Evolutionary conservation across 805 yeast genomes (phyloP), one percentile per base, ranked within the genome.

Genomic region (Saturnispora quitensis): DNA sequence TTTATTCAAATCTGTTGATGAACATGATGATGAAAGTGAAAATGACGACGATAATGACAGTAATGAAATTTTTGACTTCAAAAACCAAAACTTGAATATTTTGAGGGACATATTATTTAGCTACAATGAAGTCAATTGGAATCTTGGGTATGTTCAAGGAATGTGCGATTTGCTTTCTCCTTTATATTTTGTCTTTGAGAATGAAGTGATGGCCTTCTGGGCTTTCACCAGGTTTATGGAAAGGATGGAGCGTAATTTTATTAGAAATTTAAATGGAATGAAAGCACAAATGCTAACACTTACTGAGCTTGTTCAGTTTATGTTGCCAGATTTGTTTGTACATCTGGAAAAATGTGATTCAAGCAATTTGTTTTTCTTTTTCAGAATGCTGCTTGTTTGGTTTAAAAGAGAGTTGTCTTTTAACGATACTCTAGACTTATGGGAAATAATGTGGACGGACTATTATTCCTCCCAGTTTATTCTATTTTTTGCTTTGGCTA

Each of bases 71-170:
- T 75, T 82, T 48, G 77, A 80, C 27, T 82, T 95, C 47, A 73
- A 67, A 43, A 93, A 93, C 64, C 83, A 87, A 10, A 89, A 93
- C 66, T 71, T 93, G 53, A 74, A 78, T 54, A 76, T 70, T 48
- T 68, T 93, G 70, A 77, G 88, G 58, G 89, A 86, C 59, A 85
- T 93, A 55, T 72, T 93, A 40, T 74, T 89, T 52, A 87, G 97
- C 0, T 91, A 85, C 62, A 91, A 93, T 65, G 89, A 86, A 66
- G 76, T 82, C 64, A 90, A 93, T 65, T 73, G 72, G 45, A 84
- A 89, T 58, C 68, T 93, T 58, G 99, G 99, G 0, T 93, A 93
- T 62, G 96, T 93, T 18, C 99, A 93, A 69, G 99, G 99, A 2
- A 93, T 93, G 99, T 81, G 93, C 9, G 99, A 93, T 66, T 71